Evolutionary conservation across 345 rosid genomes (phyloP), one percentile per base, ranked within the genome.

Genomic region (Mercurialis annua): DNA sequence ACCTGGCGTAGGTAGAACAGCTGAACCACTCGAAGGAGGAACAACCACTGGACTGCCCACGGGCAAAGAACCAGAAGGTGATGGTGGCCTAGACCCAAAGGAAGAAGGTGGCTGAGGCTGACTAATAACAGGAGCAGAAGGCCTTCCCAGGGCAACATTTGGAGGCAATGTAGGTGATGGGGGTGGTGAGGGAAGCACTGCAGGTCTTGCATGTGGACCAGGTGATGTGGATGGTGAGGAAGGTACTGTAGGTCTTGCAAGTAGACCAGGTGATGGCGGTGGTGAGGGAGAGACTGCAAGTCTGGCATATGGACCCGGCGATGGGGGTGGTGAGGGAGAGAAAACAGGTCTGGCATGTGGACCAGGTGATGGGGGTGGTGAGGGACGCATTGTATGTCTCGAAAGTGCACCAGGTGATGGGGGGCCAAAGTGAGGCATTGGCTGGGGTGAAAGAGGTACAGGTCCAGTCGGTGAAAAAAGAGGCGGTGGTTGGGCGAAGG

Each of bases 41-140:
- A 14, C 8, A 40, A 67, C 76, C 24, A 65, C 64, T 6, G 71
- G 79, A 18, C 78, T 74, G 17, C 76, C 84, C 21, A 77, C 57
- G 21, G 81, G 78, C 57, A 81, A 43, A 14, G 82, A 66, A 23
- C 83, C 75, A 5, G 59, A 38, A 8, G 85, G 71, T 40, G 85
- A 69, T 40, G 82, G 79, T 0, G 83, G 86, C 72, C 96, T 79
- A 48, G 81, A 76, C 23, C 83, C 86, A 68, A 81, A 77, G 1
- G 81, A 72, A 52, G 78, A 66, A n/a, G 88, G 76, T 29, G 38
- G 59, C 62, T 76, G 85, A 38, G n/a, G n/a, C n/a, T 64, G 71
- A 6, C 61, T 64, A 6, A 66, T 64, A 64, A 83, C 84, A 0
- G 85, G 84, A 29, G 80, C 87, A 55, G 71, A 60, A 0, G 88